These are phyloP conservation scores for Citrus unshiu DNA, from an alignment of 345 rosid genomes.

Conservation along the genomic window DNA sequence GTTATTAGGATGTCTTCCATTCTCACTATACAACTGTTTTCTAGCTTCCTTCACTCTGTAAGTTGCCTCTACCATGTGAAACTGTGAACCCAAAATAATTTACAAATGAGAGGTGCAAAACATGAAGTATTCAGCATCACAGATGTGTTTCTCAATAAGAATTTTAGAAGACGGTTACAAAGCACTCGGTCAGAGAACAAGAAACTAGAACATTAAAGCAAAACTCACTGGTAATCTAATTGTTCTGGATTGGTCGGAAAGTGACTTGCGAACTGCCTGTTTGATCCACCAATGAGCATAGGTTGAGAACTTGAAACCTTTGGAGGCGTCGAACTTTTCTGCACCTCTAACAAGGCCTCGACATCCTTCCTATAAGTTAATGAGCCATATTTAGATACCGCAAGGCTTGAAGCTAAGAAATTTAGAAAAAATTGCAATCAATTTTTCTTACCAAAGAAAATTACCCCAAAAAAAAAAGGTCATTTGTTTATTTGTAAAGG, in stretches of 20 bases:
- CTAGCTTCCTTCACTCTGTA: constrained; percentile 87
- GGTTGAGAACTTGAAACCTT: constrained; percentile 11
- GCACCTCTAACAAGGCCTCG: constrained; percentile 88
- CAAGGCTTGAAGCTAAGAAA: not conserved
- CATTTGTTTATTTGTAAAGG: not conserved
- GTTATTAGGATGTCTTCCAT: constrained; percentile 65
- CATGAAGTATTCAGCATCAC: not conserved
- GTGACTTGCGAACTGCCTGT: constrained; percentile 85
- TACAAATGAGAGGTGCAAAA: not conserved
- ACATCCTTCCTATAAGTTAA: constrained; percentile 74
- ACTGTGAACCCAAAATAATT: constrained; percentile 38
- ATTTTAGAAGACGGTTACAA: not conserved
- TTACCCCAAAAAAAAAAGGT: not conserved
- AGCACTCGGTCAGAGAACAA: not conserved
- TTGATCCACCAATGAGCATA: constrained; percentile 78
- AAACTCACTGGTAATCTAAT: constrained; percentile 79
- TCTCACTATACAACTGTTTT: constrained; percentile 64
- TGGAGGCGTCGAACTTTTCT: constrained; percentile 83
- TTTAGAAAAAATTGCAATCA: not conserved
- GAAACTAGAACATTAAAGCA: not conserved
- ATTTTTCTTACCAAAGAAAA: not conserved
- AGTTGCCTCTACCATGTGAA: constrained; percentile 93
- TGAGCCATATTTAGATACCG: constrained; percentile 9
- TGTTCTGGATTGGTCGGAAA: constrained; percentile 82
- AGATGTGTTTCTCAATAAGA: not conserved